These are phyloP conservation scores for Pichia nanzhaoensis DNA, from an alignment of 805 yeast genomes.

Conservation along the genomic window DNA sequence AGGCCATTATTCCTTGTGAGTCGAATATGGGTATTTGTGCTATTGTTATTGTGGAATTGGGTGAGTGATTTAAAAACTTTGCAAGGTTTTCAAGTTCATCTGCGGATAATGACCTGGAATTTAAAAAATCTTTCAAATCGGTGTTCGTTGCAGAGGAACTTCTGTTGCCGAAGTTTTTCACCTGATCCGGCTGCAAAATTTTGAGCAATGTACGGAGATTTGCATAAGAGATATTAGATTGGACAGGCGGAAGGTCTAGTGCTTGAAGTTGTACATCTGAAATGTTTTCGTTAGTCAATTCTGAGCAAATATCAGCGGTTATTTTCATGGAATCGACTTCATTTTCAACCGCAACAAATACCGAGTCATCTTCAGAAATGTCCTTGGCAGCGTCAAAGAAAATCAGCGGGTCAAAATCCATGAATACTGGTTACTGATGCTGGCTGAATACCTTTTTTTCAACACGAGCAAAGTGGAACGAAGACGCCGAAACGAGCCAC, in stretches of 20 bases:
- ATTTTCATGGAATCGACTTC: background rate
- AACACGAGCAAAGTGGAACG: no score
- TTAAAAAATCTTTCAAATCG: background rate
- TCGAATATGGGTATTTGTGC: conserved; percentile 1
- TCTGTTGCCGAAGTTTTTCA: conserved; percentile 40
- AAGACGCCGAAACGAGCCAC: no score
- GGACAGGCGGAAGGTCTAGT: conserved; percentile 53
- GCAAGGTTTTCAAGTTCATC: background rate
- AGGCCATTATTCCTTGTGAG: conserved; percentile 35
- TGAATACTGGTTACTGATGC: background rate
- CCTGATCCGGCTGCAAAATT: conserved; percentile 42
- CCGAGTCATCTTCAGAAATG: background rate
- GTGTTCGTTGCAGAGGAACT: background rate
- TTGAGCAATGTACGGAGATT: conserved; percentile 40
- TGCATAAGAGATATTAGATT: conserved; percentile 38
- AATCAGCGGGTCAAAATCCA: conserved; percentile 9
- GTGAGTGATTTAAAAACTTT: background rate
- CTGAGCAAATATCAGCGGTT: background rate
- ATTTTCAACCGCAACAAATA: no score
- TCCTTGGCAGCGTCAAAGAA: conserved; percentile 7
- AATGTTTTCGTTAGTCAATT: no score
- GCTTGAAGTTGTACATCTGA: conserved; percentile 32
- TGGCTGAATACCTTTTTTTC: background rate
- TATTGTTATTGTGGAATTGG: conserved; percentile 2
- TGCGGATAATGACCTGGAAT: background rate